phyloP scores from a whole-genome alignment of 2,329 filamentous ascomycete genomes.

The Chaetomiaceae sp. region DNA sequence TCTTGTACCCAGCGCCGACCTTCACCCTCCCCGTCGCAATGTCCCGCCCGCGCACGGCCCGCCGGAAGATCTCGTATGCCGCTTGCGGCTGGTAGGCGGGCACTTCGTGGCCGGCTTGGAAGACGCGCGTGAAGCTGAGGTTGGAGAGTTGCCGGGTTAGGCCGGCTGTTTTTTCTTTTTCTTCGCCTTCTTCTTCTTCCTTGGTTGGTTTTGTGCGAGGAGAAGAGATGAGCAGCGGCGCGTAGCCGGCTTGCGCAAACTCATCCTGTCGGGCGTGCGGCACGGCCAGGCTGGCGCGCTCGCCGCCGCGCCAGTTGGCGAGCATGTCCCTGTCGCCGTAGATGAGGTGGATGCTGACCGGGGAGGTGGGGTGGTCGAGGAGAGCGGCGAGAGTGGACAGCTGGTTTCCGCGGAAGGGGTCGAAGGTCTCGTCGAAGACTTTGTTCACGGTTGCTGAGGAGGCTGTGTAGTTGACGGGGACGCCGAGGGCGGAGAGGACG shows the following conservation, averaged over 20 bases:
- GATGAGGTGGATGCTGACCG: neutral
- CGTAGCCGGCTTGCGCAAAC: neutral
- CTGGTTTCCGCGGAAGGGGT: neutral
- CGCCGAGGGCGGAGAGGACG: slow-evolving; percentile 1
- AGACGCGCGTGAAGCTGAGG: slow-evolving; percentile 4
- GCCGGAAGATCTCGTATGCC: neutral
- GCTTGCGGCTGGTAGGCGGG: slow-evolving; percentile 1
- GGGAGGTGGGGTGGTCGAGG: neutral
- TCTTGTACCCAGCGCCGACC: neutral
- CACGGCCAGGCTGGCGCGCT: neutral
- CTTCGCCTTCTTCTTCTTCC: neutral
- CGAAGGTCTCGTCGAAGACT: neutral
- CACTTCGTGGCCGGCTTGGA: slow-evolving; percentile 5
- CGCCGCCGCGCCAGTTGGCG: slow-evolving; percentile 1
- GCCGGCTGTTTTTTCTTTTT: neutral
- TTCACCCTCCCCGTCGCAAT: neutral
- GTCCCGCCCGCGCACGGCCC: slow-evolving; percentile 1
- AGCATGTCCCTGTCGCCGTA: slow-evolving; percentile 1
- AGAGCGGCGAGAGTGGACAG: neutral
- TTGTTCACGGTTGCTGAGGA: neutral
- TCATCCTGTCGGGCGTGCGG: neutral
- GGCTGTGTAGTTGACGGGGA: slow-evolving; percentile 3
- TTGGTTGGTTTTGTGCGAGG: too few relatives aligned
- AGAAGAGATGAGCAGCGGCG: neutral
- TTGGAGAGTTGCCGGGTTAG: neutral